phyloP scores from a whole-genome alignment of 139 green algal genomes.

The Mesotaenium endlicherianum region DNA sequence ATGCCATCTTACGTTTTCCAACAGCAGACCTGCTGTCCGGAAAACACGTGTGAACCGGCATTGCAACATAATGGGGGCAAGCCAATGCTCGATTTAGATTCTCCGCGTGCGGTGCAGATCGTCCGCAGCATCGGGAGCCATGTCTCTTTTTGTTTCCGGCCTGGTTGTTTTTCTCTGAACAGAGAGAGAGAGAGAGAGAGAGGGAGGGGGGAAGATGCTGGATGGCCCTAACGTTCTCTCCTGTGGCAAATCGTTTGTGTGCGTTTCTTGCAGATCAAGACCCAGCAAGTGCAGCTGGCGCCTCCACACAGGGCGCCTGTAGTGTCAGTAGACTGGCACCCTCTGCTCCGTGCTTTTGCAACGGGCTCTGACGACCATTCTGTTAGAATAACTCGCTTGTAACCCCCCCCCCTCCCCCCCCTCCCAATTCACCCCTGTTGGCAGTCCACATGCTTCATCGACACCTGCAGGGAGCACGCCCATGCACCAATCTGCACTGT shows the following conservation, averaged over 20 bases:
- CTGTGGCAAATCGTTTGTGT: not conserved
- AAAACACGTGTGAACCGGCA: no score
- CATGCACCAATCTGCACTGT: no score
- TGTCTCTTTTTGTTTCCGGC: not conserved
- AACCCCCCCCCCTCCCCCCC: not conserved
- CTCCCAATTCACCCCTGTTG: not conserved
- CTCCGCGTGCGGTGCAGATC: not conserved
- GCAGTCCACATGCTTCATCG: not conserved
- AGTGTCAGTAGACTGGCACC: constrained; percentile 21
- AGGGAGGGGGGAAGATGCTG: not conserved
- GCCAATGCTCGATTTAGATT: not conserved
- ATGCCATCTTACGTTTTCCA: no score
- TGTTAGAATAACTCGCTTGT: not conserved
- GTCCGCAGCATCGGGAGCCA: not conserved
- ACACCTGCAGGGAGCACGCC: not conserved
- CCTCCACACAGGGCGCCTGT: not conserved
- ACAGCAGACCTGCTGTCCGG: no score
- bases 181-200: not conserved
- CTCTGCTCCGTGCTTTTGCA: not conserved
- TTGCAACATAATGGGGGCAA: no score
- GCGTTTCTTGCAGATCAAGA: not conserved
- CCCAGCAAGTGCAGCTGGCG: not conserved
- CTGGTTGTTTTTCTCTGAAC: not conserved
- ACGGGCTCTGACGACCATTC: constrained; percentile 1
- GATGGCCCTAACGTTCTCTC: not conserved